Evolutionary conservation across 306 rosid genomes (phyloP).

Genomic region (Vachellia collinsii): DNA sequence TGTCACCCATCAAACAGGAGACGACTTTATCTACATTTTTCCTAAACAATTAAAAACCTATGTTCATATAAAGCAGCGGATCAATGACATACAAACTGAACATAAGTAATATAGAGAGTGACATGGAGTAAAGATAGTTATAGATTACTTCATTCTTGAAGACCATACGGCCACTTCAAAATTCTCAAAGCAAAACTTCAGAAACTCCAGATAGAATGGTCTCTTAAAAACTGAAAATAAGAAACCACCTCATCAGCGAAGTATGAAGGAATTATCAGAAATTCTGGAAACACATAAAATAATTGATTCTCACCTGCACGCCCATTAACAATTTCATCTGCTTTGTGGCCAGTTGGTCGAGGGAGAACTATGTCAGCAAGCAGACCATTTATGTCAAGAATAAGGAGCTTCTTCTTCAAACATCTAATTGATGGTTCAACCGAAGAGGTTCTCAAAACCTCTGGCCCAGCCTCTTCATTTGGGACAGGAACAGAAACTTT

Average conservation of each 20-base stretch:
- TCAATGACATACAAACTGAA: neutral
- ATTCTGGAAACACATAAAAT: slow-evolving; percentile 18
- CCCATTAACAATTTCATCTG: slow-evolving; percentile 55
- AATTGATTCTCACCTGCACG: slow-evolving; percentile 59
- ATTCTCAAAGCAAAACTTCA: slow-evolving; percentile 80
- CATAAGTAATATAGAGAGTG: neutral
- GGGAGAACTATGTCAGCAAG: slow-evolving; percentile 71
- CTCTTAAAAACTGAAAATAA: slow-evolving; percentile 79
- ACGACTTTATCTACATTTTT: slow-evolving; percentile 46
- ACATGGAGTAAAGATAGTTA: slow-evolving; percentile 30
- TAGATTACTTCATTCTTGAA: slow-evolving; percentile 72
- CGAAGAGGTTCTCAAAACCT: slow-evolving; percentile 39
- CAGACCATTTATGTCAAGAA: slow-evolving; percentile 88
- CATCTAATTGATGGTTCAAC: slow-evolving; percentile 28
- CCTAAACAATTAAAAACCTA: slow-evolving; percentile 52
- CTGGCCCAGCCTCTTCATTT: slow-evolving; percentile 37
- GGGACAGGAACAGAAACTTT: slow-evolving; percentile 23
- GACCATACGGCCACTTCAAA: slow-evolving; percentile 96
- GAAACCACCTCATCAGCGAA: slow-evolving; percentile 32
- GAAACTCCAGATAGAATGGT: slow-evolving; percentile 75
- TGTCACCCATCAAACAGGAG: slow-evolving; percentile 65
- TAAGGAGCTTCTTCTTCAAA: slow-evolving; percentile 69
- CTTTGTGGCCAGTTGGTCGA: slow-evolving; percentile 52
- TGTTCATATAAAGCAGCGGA: neutral
- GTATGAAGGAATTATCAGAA: slow-evolving; percentile 5